A percentile compares a stretch with the other conserved stretches of the same genome.
Evolutionary conservation across 1,284 basidiomycete genomes (phyloP).

Genomic region (Ceratobasidium sp.): DNA sequence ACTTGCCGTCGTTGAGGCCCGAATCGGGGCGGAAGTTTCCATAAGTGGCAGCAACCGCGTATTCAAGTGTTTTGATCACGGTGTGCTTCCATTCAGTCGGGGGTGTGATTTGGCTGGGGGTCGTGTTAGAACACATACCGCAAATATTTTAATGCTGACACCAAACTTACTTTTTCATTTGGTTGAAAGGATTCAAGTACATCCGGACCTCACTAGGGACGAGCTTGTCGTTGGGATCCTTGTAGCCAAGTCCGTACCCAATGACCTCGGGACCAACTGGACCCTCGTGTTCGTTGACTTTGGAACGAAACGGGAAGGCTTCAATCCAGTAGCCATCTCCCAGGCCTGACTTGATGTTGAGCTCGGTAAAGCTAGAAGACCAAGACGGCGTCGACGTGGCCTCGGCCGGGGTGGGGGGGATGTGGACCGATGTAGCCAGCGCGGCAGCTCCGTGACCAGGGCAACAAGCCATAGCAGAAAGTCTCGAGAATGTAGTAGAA

Average conservation of each 20-base stretch:
- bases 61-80: conserved; percentile 48
- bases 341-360: background rate
- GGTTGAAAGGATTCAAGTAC: conserved; percentile 48
- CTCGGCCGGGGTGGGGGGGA: background rate
- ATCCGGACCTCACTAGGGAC: conserved; percentile 45
- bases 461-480: conserved; percentile 4
- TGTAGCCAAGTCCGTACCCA: conserved; percentile 49
- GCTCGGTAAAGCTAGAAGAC: background rate
- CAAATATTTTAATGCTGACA: background rate
- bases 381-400: conserved; percentile 3
- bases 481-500: background rate
- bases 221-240: conserved; percentile 38
- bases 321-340: conserved; percentile 51
- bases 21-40: conserved; percentile 49
- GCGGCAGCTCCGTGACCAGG: background rate
- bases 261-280: conserved; percentile 48
- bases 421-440: too few relatives aligned
- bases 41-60: conserved; percentile 49
- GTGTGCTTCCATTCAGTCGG: conserved; percentile 44
- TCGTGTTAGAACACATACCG: background rate
- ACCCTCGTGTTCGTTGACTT: conserved; percentile 18
- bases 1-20: conserved; percentile 50
- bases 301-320: conserved; percentile 48
- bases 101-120: background rate
- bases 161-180: conserved; percentile 41